A percentile compares a stretch with the other conserved stretches of the same genome.
Conservation (phyloP, 805 yeast species). For the Barnettozyma vustinii region DNA sequence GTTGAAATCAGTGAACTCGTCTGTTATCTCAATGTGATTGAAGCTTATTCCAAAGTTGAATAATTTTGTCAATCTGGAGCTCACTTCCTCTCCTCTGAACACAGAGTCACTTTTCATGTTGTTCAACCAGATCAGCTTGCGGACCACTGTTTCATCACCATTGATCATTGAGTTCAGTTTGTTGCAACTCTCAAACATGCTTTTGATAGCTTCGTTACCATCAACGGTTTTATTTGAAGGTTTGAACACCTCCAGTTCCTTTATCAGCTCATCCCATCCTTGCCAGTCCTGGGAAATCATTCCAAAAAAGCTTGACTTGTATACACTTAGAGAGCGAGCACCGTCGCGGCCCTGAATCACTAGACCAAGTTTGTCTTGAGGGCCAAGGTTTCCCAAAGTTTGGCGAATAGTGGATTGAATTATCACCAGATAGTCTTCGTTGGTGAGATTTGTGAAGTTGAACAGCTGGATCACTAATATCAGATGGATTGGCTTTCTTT, state of each 20-base stretch:
- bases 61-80: not conserved
- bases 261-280: conserved; percentile 42
- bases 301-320: conserved; percentile 41
- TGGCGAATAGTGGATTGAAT: conserved; percentile 25
- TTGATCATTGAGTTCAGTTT: conserved; percentile 11
- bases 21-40: conserved; percentile 4
- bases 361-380: conserved; percentile 41
- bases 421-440: conserved; percentile 26
- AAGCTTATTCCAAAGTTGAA: conserved; percentile 1
- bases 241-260: conserved; percentile 28
- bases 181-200: not conserved
- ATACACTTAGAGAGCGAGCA: conserved; percentile 27
- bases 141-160: not conserved
- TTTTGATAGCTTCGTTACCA: conserved; percentile 1
- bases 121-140: conserved; percentile 6
- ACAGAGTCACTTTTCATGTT: conserved; percentile 4
- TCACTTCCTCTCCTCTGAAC: not conserved
- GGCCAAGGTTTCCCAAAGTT: conserved; percentile 27
- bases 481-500: conserved; percentile 34
- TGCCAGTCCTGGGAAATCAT: conserved; percentile 40
- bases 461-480: conserved; percentile 38
- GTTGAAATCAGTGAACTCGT: not conserved
- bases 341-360: conserved; percentile 44
- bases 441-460: conserved; percentile 26
- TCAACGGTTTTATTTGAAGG: conserved; percentile 3